Evolutionary conservation across 1,284 basidiomycete genomes (phyloP), one percentile per base, ranked within the genome.

Genomic region (Tetrapyrgos nigripes): DNA sequence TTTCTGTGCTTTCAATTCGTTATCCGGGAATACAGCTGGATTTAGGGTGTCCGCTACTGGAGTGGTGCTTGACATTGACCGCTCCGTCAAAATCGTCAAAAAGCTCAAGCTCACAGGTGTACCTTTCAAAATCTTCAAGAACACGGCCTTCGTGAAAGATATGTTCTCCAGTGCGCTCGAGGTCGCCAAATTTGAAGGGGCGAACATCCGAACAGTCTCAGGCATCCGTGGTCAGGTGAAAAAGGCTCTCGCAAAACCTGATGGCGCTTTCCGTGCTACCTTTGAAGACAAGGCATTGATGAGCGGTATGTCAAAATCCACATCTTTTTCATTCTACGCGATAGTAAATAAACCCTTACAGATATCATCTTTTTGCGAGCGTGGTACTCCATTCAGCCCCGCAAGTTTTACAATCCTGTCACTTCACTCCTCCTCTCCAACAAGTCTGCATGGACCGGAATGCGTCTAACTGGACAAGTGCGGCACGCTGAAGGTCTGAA

Each of bases 271-370:
- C 82, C 83, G 97, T 64, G 97, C 97, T 1, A 96, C 97, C 1
- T 99, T 99, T 72, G 97, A 99, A 76, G 97, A 99, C 76, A 99
- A 99, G 79, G 84, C 99, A 10, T 81, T 98, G 59, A 96, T 93
- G 91, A 95, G 93, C 64, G 94, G 94, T 96, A 72, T 62, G 90
- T 83, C 1, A 31, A 35, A 21, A 51, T 50, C 14, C n/a, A 19
- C 37, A 26, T 35, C 33, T 14, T 23, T 28, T 46, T 28, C 31
- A 53, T 61, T 48, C 24, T 55, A 17, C 49, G 40, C 59, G 29
- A 52, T 52, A 29, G 26, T 46, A 40, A 57, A 40, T 65, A 47
- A 17, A 40, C 29, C 19, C 11, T 21, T n/a, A n/a, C 55, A 96
- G 97, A 99, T 70, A 92, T 99, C 60, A 83, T 98, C 57, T 98